A percentile compares a stretch with the other conserved stretches of the same genome.
Conservation (phyloP, 2,329 filamentous ascomycete species). For the Diplodia intermedia region DNA sequence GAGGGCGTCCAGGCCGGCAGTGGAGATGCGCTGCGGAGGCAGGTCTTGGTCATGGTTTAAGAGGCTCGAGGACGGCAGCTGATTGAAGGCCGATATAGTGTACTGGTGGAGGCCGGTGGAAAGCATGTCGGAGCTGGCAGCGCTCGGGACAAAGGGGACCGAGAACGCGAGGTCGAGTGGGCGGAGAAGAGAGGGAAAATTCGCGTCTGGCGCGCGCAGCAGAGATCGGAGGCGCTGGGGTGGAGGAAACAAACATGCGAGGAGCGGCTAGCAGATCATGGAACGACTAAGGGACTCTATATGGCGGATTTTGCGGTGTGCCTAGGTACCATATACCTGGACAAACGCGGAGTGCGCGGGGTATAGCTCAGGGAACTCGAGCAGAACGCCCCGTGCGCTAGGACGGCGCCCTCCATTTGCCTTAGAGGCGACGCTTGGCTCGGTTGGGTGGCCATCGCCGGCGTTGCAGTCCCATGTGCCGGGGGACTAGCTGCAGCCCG, state of each 20-base stretch:
- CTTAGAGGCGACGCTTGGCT: conserved; percentile 33
- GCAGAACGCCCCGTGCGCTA: conserved; percentile 32
- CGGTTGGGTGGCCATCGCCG: conserved; percentile 31
- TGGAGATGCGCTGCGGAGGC: conserved; percentile 49
- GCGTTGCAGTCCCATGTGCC: conserved; percentile 31
- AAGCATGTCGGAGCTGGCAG: conserved; percentile 42
- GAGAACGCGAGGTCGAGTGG: conserved; percentile 23
- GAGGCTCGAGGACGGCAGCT: conserved; percentile 61
- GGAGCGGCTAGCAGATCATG: conserved; percentile 12
- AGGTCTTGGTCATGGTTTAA: conserved; percentile 62
- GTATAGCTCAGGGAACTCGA: conserved; percentile 43
- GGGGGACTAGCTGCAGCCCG: conserved; percentile 29
- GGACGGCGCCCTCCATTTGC: conserved; percentile 23
- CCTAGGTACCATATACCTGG: conserved; percentile 48
- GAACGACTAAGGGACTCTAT: conserved; percentile 15
- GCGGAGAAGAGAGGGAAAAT: conserved; percentile 26
- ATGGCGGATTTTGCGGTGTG: conserved; percentile 40
- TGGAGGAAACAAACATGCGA: conserved; percentile 27
- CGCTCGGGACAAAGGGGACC: conserved; percentile 26
- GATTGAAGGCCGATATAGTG: conserved; percentile 43
- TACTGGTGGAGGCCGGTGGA: conserved; percentile 50
- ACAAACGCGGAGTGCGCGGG: conserved; percentile 43
- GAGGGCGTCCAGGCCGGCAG: conserved; percentile 68
- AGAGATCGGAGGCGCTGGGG: conserved; percentile 14
- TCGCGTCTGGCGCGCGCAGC: conserved; percentile 23